Base-by-base conservation (phyloP, 2,329 filamentous ascomycete genomes). In the Biscogniauxia mediterranea region DNA sequence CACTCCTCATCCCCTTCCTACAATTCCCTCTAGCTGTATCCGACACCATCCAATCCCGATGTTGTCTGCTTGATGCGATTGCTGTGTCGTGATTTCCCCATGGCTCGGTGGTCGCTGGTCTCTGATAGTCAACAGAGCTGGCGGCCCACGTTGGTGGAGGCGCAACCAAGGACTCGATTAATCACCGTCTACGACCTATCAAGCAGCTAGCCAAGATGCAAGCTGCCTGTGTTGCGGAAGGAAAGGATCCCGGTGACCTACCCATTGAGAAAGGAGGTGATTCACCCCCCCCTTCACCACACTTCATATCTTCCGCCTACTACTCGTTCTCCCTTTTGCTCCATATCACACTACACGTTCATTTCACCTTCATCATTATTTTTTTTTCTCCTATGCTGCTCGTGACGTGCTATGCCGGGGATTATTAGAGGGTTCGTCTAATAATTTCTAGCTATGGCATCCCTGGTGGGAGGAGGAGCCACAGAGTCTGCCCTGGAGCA, bases 401-500 rank as follows among this genome's bases (percentile, higher is more conserved):
- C 13, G n/a, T 17, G 20, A 58, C 15, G 52, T 21, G 21, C 11
- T 42, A n/a, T 23, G 11, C 17, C 2, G 19, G 32, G 25, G 25
- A 11, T 50, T 32, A 23, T 54, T 19, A 21, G 32, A 17, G 5
- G 7, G 5, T 2, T 21, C 38, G 25, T 63, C 63, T 63, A 54
- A 63, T 55, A 19, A 11, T 26, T 53, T 13, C 13, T 26, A 65
- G 65, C 54, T 4, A 49, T 67, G 17, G 61, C 61, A 5, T 26
- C 9, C 2, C 56, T 61, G n/a, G 58, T 63, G n/a, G 65, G 81
- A 61, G 80, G 79, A n/a, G 81, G 83, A 68, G 75, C 78, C 71
- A 80, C 80, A 21, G 74, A 76, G 51, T 72, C 77, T 61, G 78
- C 78, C 26, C 71, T 84, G 28, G 79, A 84, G 65, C 83, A 85